Percentiles rank a stretch among this genome's conserved stretches.
These are phyloP conservation scores for Sporothrix mexicana DNA, from an alignment of 2,329 filamentous ascomycete species.

Conservation along the genomic window DNA sequence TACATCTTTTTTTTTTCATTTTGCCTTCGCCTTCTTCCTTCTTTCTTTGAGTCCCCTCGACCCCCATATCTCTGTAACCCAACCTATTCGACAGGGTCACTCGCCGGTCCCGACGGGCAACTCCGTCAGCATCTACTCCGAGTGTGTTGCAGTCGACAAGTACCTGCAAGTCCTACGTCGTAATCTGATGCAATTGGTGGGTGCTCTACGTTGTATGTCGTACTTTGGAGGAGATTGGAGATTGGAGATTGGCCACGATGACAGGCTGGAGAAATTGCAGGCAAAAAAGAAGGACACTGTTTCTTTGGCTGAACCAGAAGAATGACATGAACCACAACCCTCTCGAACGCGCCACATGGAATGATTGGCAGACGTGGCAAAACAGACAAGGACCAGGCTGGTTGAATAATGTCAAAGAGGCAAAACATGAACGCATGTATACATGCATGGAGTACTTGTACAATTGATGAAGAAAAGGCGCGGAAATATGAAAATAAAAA, in stretches of 20 bases:
- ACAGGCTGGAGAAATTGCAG: background rate
- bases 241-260: background rate
- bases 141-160: background rate
- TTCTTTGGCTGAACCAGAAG: background rate
- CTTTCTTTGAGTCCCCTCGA: background rate
- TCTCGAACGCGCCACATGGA: slow-evolving; percentile 11
- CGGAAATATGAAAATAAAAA: background rate
- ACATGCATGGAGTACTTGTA: background rate
- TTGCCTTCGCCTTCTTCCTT: background rate
- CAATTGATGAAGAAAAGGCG: background rate
- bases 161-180: no score
- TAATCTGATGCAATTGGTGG: background rate
- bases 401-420: slow-evolving; percentile 22
- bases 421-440: background rate
- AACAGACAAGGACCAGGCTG: slow-evolving; percentile 19
- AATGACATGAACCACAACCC: background rate
- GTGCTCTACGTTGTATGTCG: background rate
- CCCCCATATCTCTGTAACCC: background rate
- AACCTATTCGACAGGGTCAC: background rate
- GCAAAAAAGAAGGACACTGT: background rate
- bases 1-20: background rate
- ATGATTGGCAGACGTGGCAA: slow-evolving; percentile 8
- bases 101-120: slow-evolving; percentile 25
- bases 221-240: background rate
- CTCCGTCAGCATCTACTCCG: slow-evolving; percentile 3